A percentile compares a stretch with the other conserved stretches of the same genome.
Conservation (phyloP, 352 stramenopile species). For the Phytophthora sp. region DNA sequence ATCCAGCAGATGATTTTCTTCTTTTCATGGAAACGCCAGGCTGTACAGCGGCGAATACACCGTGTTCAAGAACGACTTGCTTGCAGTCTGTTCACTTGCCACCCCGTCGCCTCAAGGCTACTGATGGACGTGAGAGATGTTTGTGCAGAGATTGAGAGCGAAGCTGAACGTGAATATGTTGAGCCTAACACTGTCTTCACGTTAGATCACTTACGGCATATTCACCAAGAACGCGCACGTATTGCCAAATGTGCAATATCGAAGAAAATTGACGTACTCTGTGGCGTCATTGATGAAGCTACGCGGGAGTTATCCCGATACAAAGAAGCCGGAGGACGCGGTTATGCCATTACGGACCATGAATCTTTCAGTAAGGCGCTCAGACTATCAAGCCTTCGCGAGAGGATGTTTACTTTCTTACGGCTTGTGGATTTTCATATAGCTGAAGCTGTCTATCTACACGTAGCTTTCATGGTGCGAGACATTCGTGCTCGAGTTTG, state of each 20-base stretch:
- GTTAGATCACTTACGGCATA: conserved; percentile 15
- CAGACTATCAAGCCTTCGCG: conserved; percentile 37
- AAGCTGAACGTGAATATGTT: conserved; percentile 17
- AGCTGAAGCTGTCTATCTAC: conserved; percentile 47
- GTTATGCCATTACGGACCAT: conserved; percentile 20
- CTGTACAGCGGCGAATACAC: conserved; percentile 45
- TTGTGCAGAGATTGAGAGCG: conserved; percentile 25
- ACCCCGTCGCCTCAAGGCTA: conserved; percentile 38
- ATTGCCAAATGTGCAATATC: conserved; percentile 17
- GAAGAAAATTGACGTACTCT: conserved; percentile 27
- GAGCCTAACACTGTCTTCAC: conserved; percentile 20
- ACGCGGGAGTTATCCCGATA: conserved; percentile 20
- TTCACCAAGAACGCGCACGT: conserved; percentile 24
- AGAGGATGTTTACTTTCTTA: conserved; percentile 66
- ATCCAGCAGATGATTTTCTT: conserved; percentile 81
- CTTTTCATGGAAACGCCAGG: conserved; percentile 71
- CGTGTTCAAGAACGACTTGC: conserved; percentile 44
- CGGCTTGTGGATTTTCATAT: conserved; percentile 52
- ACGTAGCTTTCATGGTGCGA: conserved; percentile 37
- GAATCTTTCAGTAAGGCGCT: conserved; percentile 33
- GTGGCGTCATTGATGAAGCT: conserved; percentile 18
- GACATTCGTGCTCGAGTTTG: conserved; percentile 46
- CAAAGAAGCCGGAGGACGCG: conserved; percentile 8
- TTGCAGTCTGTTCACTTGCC: conserved; percentile 60
- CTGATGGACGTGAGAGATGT: conserved; percentile 37